phyloP scores from a whole-genome alignment of 2,329 filamentous ascomycete genomes.

The Aspergillus ustus region DNA sequence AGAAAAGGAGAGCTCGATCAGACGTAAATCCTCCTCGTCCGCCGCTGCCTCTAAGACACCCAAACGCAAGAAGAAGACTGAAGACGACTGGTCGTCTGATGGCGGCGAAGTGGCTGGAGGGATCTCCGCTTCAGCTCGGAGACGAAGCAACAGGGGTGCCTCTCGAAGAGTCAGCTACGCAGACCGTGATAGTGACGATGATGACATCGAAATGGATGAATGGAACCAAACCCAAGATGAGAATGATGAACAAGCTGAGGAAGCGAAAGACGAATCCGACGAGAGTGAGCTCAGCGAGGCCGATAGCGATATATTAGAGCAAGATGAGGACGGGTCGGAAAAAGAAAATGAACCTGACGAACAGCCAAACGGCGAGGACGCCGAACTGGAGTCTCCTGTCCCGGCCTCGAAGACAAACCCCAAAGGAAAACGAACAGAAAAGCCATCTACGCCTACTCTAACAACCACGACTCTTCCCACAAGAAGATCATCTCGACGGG shows the following conservation, averaged over 20 bases:
- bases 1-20: slow-evolving; percentile 38
- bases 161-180: slow-evolving; percentile 47
- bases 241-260: slow-evolving; percentile 34
- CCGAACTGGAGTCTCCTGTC: slow-evolving; percentile 13
- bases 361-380: slow-evolving; percentile 23
- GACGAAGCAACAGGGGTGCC: slow-evolving; percentile 45
- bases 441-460: slow-evolving; percentile 6
- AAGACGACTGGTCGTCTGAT: slow-evolving; percentile 48
- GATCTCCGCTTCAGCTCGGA: slow-evolving; percentile 38
- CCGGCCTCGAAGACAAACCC: slow-evolving; percentile 19
- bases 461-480: slow-evolving; percentile 23
- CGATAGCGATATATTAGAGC: slow-evolving; percentile 26
- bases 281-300: slow-evolving; percentile 26
- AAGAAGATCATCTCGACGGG: slow-evolving; percentile 27
- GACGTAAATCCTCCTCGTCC: slow-evolving; percentile 42
- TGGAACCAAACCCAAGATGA: slow-evolving; percentile 38
- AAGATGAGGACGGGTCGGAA: slow-evolving; percentile 20
- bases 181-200: slow-evolving; percentile 51
- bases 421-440: slow-evolving; percentile 18
- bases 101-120: slow-evolving; percentile 47
- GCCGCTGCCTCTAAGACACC: slow-evolving; percentile 35
- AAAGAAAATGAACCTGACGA: slow-evolving; percentile 29
- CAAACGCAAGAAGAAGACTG: slow-evolving; percentile 44
- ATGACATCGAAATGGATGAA: slow-evolving; percentile 48
- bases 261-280: slow-evolving; percentile 21